Conservation (phyloP, 352 stramenopile species). For the Phytophthora cactorum region DNA sequence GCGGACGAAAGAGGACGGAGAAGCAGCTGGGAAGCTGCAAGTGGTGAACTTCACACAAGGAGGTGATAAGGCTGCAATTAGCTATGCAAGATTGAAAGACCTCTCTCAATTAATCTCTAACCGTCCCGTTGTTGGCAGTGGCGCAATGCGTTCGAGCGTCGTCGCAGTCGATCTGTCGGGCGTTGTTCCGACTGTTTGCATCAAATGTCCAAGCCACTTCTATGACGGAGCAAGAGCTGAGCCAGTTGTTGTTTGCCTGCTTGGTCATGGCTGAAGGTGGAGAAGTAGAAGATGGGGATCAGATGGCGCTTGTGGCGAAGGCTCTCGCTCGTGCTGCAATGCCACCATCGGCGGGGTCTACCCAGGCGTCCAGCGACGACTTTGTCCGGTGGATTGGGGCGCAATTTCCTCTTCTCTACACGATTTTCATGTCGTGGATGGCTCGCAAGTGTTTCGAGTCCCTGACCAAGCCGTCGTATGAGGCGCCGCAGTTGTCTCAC, state of each 20-base stretch:
- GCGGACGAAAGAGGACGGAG: slow-evolving; percentile 30
- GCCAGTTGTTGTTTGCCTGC: slow-evolving; percentile 51
- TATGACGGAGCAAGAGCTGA: slow-evolving; percentile 52
- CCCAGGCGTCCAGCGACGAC: slow-evolving; percentile 49
- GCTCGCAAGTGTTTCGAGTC: slow-evolving; percentile 54
- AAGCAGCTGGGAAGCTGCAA: slow-evolving; percentile 35
- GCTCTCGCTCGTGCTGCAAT: slow-evolving; percentile 52
- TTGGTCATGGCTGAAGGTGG: slow-evolving; percentile 60
- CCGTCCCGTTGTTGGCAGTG: slow-evolving; percentile 40
- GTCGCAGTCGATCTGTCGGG: slow-evolving; percentile 60
- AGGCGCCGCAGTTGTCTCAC: slow-evolving; percentile 54
- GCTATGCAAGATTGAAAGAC: not conserved
- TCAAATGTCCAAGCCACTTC: slow-evolving; percentile 21
- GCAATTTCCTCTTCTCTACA: slow-evolving; percentile 79
- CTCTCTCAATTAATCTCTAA: slow-evolving; percentile 6
- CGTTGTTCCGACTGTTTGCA: slow-evolving; percentile 67
- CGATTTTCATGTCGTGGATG: slow-evolving; percentile 82
- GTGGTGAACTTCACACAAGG: slow-evolving; percentile 68
- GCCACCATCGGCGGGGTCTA: slow-evolving; percentile 22
- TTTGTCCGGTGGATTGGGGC: slow-evolving; percentile 66
- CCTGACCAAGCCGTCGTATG: slow-evolving; percentile 60
- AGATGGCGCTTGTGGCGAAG: slow-evolving; percentile 43
- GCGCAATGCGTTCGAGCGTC: slow-evolving; percentile 69
- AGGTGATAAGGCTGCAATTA: slow-evolving; percentile 37
- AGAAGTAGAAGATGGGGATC: slow-evolving; percentile 40